Evolutionary conservation across 2,329 filamentous ascomycete genomes (phyloP), one percentile per base, ranked within the genome.

Genomic region (Penicillium freii): DNA sequence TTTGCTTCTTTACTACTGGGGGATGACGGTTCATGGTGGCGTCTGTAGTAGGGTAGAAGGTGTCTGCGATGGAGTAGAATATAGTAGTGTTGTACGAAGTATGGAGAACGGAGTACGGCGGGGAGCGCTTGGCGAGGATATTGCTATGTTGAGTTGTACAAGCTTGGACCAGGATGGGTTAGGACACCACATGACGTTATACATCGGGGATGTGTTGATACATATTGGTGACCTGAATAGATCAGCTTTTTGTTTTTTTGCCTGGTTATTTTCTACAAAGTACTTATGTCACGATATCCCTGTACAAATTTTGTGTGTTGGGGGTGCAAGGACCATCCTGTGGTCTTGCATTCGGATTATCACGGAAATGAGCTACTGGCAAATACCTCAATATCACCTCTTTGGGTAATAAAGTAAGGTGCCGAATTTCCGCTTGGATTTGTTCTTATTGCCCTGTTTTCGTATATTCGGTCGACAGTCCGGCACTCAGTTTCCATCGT

Each of bases 141-240:
- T 33, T 9, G n/a, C 6, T 40, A 13, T 51, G n/a, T 31, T n/a
- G 21, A 42, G 36, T 23, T 9, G 48, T 23, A 31, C n/a, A 6
- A 21, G 9, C 11, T 38, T 19, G 13, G 15, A 40, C 34, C 34
- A 17, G n/a, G 36, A 7, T 33, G 13, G 19, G 34, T 15, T 40
- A 29, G 38, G 19, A 43, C 6, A 42, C 48, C 49, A 51, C 49
- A 43, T 51, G 49, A 51, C 25, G 4, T 25, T n/a, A 45, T 51
- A 29, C 50, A 52, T 43, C 15, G 25, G 48, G 34, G 21, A 29
- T 31, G 25, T 25, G 4, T 50, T 39, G 45, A 34, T 39, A 39
- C 39, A 17, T 23, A 49, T 21, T 7, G 25, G 38, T 51, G 27
- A n/a, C 25, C 31, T 51, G 25, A 27, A 42, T 40, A 5, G 15